Base-by-base conservation (phyloP, 208 protist genomes). In the Porcisia hertigi region DNA sequence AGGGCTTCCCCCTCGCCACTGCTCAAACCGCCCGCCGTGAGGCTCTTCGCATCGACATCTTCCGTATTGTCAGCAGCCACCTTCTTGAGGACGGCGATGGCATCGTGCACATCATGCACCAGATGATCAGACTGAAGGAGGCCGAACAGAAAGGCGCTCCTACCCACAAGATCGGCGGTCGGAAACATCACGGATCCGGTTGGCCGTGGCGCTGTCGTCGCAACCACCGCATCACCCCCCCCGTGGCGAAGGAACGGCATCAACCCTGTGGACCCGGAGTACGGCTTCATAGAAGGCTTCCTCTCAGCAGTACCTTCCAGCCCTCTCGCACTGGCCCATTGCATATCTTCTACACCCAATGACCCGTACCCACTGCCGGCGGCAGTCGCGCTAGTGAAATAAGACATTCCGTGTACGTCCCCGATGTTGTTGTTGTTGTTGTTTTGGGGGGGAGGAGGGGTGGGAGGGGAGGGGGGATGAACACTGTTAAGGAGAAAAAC, bases 71-170 rank as follows among this genome's bases (percentile, higher is more conserved):
- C 36, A 0, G 39, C 58, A 9, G 66, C 72, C 14, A 58, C 72
- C 1, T 30, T 67, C 16, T 55, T 49, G 36, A 82, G 34, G 12
- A 14, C 18, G 36, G 53, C 71, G 66, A 82, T 82, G 59, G 77
- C 77, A 54, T 77, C 72, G 53, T 74, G 77, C 59, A 82, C 73
- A 57, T 82, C 72, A 34, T 82, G 9, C 14, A 82, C 72, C 20
- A 77, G 34, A 16, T 59, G 63, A 18, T 77, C 67, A 16, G 66
- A 69, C 47, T 82, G 77, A 14, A 75, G 71, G 0, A 82, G 66
- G 0, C 77, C 77, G 25, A 74, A 77, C 16, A 82, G 14, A 16
- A 82, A 82, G 58, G 77, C 77, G 58, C 77, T 82, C 47, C 77
- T 47, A 14, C 74, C 72, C 36, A 82, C 25, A 23, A 80, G 57